Evolutionary conservation across 139 green algal genomes (phyloP).

Genomic region (Asterochloris erici): DNA sequence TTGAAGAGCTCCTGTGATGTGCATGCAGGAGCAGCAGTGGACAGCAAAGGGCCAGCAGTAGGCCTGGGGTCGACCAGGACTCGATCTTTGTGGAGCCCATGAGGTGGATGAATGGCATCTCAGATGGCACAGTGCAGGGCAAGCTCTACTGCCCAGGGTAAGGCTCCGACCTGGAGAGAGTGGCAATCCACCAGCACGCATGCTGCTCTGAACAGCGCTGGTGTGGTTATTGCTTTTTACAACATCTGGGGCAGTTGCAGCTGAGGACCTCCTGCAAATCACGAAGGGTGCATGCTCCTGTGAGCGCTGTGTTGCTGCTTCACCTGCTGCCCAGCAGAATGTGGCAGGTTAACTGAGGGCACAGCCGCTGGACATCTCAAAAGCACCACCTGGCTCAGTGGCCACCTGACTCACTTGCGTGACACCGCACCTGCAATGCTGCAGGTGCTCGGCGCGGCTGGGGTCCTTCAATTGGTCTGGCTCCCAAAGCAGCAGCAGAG

Average conservation of each 20-base stretch:
- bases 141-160: constrained; percentile 83
- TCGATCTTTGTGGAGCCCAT: constrained; percentile 81
- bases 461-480: constrained; percentile 86
- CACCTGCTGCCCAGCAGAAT: background rate
- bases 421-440: background rate
- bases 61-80: constrained; percentile 14
- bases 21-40: background rate
- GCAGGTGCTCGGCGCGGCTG: constrained; percentile 57
- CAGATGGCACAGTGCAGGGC: constrained; percentile 53
- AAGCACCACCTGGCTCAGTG: background rate
- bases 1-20: background rate
- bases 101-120: constrained; percentile 70
- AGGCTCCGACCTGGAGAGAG: background rate
- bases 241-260: background rate
- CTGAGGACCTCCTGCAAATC: background rate
- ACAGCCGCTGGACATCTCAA: background rate
- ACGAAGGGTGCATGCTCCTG: background rate
- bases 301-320: background rate
- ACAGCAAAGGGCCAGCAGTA: background rate
- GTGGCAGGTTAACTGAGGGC: background rate
- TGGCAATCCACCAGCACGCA: background rate
- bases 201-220: background rate
- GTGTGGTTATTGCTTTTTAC: background rate
- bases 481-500: constrained; percentile 16
- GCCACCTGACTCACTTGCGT: background rate